A percentile compares a stretch with the other conserved stretches of the same genome.
Evolutionary conservation across 305 asterid species (phyloP).

Genomic region (Petunia hybrid): DNA sequence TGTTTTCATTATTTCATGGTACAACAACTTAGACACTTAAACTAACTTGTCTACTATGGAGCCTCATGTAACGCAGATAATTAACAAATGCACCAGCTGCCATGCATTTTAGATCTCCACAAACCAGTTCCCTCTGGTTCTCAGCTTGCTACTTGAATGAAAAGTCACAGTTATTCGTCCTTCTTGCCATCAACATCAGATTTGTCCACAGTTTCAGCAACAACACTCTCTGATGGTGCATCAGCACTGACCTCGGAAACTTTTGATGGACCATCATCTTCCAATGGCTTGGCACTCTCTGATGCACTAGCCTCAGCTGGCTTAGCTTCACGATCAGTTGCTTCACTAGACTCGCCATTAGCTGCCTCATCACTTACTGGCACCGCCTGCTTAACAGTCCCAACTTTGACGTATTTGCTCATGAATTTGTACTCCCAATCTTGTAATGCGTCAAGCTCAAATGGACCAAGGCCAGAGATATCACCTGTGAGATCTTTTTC

Average conservation of each 20-base stretch:
- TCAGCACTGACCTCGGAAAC: conserved; percentile 43
- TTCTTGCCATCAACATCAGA: conserved; percentile 47
- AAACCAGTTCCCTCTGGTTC: background rate
- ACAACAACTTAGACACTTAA: background rate
- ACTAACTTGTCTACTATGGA: background rate
- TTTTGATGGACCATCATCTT: conserved; percentile 26
- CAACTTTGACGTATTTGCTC: conserved; percentile 95
- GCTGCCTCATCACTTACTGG: conserved; percentile 51
- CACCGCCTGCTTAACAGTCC: conserved; percentile 59
- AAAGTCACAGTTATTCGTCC: conserved; percentile 43
- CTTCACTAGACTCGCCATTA: conserved; percentile 37
- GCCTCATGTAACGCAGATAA: conserved; percentile 6
- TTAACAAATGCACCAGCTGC: background rate
- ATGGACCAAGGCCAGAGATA: conserved; percentile 75
- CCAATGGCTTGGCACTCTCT: conserved; percentile 20
- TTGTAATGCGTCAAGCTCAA: conserved; percentile 86
- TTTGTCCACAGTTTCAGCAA: conserved; percentile 43
- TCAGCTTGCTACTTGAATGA: conserved; percentile 16
- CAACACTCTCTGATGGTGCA: conserved; percentile 44
- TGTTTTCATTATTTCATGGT: conserved; percentile 13
- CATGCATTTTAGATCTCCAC: background rate
- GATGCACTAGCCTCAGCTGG: conserved; percentile 23
- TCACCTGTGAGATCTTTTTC: conserved; percentile 82
- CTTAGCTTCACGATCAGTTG: conserved; percentile 39
- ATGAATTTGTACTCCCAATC: conserved; percentile 98